A percentile compares a stretch with the other conserved stretches of the same genome.
These are phyloP conservation scores for Aechmea fasciata DNA, from an alignment of 176 grass and related monocot species.

Conservation along the genomic window DNA sequence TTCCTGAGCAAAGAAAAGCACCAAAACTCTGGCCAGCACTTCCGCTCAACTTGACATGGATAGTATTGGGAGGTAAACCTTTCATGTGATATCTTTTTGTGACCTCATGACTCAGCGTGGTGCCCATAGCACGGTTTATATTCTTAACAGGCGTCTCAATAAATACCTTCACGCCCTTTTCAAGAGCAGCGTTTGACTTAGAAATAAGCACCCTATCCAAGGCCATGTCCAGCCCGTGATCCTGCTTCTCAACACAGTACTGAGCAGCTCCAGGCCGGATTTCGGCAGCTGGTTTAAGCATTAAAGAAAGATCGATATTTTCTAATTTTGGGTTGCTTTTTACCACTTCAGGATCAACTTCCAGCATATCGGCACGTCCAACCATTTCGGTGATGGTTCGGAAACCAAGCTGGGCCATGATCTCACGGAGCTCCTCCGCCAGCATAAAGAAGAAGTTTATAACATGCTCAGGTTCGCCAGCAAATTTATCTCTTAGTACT, in stretches of 20 bases:
- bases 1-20: conserved; percentile 86
- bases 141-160: conserved; percentile 71
- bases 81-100: conserved; percentile 83
- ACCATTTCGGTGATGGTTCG: conserved; percentile 77
- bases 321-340: conserved; percentile 84
- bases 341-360: conserved; percentile 78
- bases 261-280: conserved; percentile 67
- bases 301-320: conserved; percentile 85
- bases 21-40: conserved; percentile 92
- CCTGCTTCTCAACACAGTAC: conserved; percentile 92
- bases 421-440: conserved; percentile 95
- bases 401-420: conserved; percentile 83
- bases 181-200: conserved; percentile 53
- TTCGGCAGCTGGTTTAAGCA: conserved; percentile 78
- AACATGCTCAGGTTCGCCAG: conserved; percentile 95
- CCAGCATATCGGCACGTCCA: conserved; percentile 94
- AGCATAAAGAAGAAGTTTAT: conserved; percentile 99
- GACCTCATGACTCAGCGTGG: conserved; percentile 90
- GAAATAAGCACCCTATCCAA: conserved; percentile 76
- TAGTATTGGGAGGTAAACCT: conserved; percentile 56
- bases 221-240: conserved; percentile 78
- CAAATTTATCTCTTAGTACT: conserved; percentile 89
- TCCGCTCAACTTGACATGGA: conserved; percentile 85
- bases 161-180: conserved; percentile 55
- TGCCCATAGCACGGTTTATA: conserved; percentile 76